Evolutionary conservation across 768 basidiomycete species (phyloP).

Genomic region (Atractiella rhizophila): DNA sequence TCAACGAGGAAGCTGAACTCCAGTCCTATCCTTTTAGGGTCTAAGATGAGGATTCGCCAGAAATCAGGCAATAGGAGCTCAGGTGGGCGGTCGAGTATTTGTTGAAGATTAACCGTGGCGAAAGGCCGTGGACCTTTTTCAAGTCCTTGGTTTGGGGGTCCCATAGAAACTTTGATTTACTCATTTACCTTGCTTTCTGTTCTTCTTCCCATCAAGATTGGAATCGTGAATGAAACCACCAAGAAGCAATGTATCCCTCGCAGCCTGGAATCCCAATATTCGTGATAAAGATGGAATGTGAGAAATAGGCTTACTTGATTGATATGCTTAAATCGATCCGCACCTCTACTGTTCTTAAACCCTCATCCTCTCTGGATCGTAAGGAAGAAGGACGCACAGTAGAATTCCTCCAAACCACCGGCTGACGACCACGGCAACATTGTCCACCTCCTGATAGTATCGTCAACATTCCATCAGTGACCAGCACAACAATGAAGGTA

Average conservation of each 20-base stretch:
- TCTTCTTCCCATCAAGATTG: too few relatives aligned
- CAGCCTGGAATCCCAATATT: slow-evolving; percentile 47
- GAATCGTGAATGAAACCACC: slow-evolving; percentile 69
- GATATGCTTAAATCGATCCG: slow-evolving; percentile 38
- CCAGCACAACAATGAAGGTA: neutral
- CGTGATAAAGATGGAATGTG: too few relatives aligned
- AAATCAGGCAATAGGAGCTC: too few relatives aligned
- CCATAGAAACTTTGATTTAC: too few relatives aligned
- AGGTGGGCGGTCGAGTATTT: too few relatives aligned
- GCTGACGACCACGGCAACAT: slow-evolving; percentile 75
- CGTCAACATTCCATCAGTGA: neutral
- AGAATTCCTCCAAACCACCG: slow-evolving; percentile 83
- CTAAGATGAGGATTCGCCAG: too few relatives aligned
- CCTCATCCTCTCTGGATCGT: slow-evolving; percentile 31
- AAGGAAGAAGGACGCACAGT: slow-evolving; percentile 29
- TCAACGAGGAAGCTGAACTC: too few relatives aligned
- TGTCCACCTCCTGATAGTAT: slow-evolving; percentile 14
- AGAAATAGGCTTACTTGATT: slow-evolving; percentile 27
- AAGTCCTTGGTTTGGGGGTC: too few relatives aligned
- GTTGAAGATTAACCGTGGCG: too few relatives aligned
- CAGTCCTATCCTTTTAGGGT: too few relatives aligned
- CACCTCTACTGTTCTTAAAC: neutral
- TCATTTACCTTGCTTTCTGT: too few relatives aligned
- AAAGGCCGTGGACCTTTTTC: too few relatives aligned
- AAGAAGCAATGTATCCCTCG: slow-evolving; percentile 61